phyloP scores from a whole-genome alignment of 441 rosid genomes.

The Lepidium campestre region DNA sequence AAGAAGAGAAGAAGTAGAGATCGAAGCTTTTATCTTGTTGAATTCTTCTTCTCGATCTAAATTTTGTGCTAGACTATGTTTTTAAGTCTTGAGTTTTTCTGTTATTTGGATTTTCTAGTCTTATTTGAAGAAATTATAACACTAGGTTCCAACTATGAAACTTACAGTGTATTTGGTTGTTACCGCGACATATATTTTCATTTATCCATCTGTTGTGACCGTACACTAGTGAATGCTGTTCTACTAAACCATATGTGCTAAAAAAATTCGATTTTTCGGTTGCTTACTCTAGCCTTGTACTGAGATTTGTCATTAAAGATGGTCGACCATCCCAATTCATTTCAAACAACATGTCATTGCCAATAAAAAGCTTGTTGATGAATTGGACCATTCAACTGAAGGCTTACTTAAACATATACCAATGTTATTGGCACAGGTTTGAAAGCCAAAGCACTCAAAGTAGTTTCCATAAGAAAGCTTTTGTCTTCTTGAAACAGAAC shows the following conservation, averaged over 20 bases:
- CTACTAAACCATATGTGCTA: not conserved
- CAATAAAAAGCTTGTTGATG: not conserved
- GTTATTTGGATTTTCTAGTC: not conserved
- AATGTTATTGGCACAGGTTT: constrained; percentile 12
- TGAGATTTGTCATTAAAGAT: not conserved
- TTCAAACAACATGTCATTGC: not conserved
- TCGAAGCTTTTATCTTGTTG: not conserved
- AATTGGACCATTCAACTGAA: not conserved
- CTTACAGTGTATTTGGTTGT: too few relatives aligned
- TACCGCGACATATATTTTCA: too few relatives aligned
- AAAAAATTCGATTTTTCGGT: not conserved
- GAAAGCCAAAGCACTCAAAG: constrained; percentile 3
- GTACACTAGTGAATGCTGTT: not conserved
- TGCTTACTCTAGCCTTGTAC: not conserved
- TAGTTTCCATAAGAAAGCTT: not conserved
- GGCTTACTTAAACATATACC: not conserved
- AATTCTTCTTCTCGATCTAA: not conserved
- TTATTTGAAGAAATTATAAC: too few relatives aligned
- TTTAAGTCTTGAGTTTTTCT: not conserved
- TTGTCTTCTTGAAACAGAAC: not conserved
- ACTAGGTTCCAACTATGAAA: too few relatives aligned
- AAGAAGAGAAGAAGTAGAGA: constrained; percentile 76
- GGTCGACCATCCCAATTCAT: not conserved
- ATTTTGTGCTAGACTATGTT: constrained; percentile 9
- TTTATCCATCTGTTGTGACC: too few relatives aligned